A percentile compares a stretch with the other conserved stretches of the same genome.
phyloP scores from a whole-genome alignment of 306 rosid genomes.

The Cotoneaster glaucophyllus region DNA sequence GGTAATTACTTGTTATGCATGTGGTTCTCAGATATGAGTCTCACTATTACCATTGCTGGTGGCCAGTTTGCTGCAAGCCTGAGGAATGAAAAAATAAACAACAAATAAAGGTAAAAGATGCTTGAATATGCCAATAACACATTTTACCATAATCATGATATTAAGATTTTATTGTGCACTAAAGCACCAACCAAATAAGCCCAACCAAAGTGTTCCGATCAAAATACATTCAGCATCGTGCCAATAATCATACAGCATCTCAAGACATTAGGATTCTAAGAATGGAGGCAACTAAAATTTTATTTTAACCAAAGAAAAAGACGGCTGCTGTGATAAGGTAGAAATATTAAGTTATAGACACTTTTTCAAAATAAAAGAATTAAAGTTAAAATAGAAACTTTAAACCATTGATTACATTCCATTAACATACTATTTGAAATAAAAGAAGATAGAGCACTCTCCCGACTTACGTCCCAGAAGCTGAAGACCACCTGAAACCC shows the following conservation, averaged over 20 bases:
- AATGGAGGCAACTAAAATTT: neutral
- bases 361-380: too few species aligned
- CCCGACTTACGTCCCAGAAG: too few species aligned
- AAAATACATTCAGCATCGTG: neutral
- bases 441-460: too few species aligned
- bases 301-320: neutral
- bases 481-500: too few species aligned
- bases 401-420: too few species aligned
- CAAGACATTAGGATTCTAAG: neutral
- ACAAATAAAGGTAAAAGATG: constrained; percentile 6
- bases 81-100: constrained; percentile 29
- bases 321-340: neutral
- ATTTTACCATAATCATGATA: neutral
- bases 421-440: too few species aligned
- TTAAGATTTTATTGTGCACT: neutral
- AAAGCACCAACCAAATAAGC: neutral
- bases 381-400: too few species aligned
- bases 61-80: constrained; percentile 99
- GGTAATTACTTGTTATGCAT: constrained; percentile 79
- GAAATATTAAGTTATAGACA: neutral
- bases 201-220: neutral
- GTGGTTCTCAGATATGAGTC: constrained; percentile 95
- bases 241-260: neutral
- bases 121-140: neutral
- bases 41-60: constrained; percentile 75